phyloP scores from a whole-genome alignment of 1,284 basidiomycete species.

The Fomitopsis pinicola region DNA sequence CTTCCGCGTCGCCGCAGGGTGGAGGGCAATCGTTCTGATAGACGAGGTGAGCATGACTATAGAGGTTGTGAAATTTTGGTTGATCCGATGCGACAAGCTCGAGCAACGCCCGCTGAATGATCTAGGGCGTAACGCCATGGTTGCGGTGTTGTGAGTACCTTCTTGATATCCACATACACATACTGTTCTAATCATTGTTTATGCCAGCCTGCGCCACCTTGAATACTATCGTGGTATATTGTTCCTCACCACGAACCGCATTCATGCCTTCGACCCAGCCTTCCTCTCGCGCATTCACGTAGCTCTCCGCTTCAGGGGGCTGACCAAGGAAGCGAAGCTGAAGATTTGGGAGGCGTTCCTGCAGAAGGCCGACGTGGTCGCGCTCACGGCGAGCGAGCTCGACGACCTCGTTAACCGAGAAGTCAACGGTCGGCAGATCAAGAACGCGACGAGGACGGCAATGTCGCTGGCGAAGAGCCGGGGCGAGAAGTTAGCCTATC shows the following conservation, averaged over 20 bases:
- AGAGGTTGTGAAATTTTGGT: too few species aligned
- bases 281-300: constrained; percentile 66
- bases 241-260: constrained; percentile 65
- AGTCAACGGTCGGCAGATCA: constrained; percentile 60
- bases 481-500: constrained; percentile 37
- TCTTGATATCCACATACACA: background rate
- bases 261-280: constrained; percentile 60
- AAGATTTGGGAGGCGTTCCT: constrained; percentile 59
- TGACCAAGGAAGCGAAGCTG: constrained; percentile 41
- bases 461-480: constrained; percentile 50
- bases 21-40: constrained; percentile 62
- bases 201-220: constrained; percentile 42
- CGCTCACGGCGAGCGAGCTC: constrained; percentile 32
- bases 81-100: constrained; percentile 23
- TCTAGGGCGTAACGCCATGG: constrained; percentile 59
- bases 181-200: background rate
- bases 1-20: constrained; percentile 48
- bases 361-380: constrained; percentile 26
- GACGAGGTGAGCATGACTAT: constrained; percentile 36
- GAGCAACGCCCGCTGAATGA: constrained; percentile 59
- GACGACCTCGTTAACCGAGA: constrained; percentile 39
- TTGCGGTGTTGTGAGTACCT: constrained; percentile 44
- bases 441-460: constrained; percentile 59
- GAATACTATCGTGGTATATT: constrained; percentile 65
- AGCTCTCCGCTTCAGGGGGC: constrained; percentile 54